Base-by-base conservation (phyloP, 2,329 filamentous ascomycete genomes). In the Sporothrix luriei region DNA sequence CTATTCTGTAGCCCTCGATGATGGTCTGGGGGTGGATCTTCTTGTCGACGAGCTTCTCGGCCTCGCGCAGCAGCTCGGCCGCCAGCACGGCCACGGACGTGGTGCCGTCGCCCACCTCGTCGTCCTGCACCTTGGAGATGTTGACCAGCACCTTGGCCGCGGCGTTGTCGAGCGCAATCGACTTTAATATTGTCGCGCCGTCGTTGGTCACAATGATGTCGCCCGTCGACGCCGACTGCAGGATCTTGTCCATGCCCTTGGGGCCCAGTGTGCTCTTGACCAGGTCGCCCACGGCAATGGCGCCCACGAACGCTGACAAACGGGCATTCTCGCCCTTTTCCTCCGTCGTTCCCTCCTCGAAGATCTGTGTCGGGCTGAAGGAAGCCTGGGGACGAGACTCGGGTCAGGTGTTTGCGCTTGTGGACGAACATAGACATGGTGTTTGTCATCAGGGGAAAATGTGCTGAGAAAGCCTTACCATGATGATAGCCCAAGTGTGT, bases 11-110 rank as follows among this genome's bases (percentile, higher is more conserved):
- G 67, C 95, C 95, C 78, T 99, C 95, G 78, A 99, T 99, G 80
- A 99, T 99, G 67, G 95, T 98, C 85, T 99, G 95, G 66, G 95
- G 95, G 81, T 99, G 95, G 76, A 99, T 97, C 84, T 98, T 98
- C 84, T 94, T 93, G 83, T 96, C 92, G 75, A 99, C 93, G 65
- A 99, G 87, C 84, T 97, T 94, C 84, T 99, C 95, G 62, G 95
- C 95, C 82, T 99, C 95, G 73, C 95, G 90, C 73, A 99, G 86
- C 71, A 99, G 87, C 84, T 99, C 95, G 71, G 95, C 95, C 51
- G 95, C 94, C 73, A 99, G 85, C 19, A 99, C 95, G 55, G 95
- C 91, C 69, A 99, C 95, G n/a, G 94, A 98, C 26, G 95, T 99
- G 59, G 95, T 99, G 71, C 95, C 95, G 79, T 99, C 95, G 78